Evolutionary conservation across 2,329 filamentous ascomycete genomes (phyloP).

Genomic region (Monosporascus sp.): DNA sequence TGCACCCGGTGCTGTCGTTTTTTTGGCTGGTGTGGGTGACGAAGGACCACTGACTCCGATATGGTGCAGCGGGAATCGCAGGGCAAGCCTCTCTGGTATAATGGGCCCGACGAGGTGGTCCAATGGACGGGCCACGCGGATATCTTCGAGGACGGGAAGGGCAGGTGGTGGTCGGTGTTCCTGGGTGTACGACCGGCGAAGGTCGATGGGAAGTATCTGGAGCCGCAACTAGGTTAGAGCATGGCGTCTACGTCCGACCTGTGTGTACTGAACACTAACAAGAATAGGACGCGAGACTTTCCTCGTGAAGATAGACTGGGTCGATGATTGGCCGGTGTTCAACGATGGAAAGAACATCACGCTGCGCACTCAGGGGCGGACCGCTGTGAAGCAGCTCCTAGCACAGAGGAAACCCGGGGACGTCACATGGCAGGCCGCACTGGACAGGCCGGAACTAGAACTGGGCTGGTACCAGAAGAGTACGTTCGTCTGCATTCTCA

Average conservation of each 20-base stretch:
- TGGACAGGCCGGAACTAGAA: constrained; percentile 24
- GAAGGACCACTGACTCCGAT: no score
- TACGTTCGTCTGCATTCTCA: constrained; percentile 4
- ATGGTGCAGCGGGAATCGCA: constrained; percentile 37
- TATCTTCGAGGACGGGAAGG: constrained; percentile 38
- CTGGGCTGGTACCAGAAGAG: constrained; percentile 36
- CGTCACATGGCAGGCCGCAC: constrained; percentile 27
- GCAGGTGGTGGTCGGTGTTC: constrained; percentile 44
- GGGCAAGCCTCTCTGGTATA: constrained; percentile 39
- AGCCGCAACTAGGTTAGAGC: constrained; percentile 36
- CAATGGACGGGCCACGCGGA: constrained; percentile 47
- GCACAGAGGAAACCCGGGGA: constrained; percentile 26
- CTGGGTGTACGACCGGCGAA: constrained; percentile 37
- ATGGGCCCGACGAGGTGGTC: constrained; percentile 41
- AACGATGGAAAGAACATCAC: constrained; percentile 40
- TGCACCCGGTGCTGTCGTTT: no score
- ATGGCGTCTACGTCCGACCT: no score
- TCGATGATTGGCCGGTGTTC: constrained; percentile 46
- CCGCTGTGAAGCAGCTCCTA: constrained; percentile 11
- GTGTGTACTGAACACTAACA: neutral
- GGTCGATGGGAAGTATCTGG: constrained; percentile 23
- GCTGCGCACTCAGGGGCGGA: constrained; percentile 29
- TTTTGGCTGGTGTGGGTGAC: no score
- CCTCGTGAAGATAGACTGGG: constrained; percentile 44
- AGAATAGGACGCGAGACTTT: constrained; percentile 42